Conservation (phyloP, 2,329 filamentous ascomycete genomes). For the Fulvia fulva region DNA sequence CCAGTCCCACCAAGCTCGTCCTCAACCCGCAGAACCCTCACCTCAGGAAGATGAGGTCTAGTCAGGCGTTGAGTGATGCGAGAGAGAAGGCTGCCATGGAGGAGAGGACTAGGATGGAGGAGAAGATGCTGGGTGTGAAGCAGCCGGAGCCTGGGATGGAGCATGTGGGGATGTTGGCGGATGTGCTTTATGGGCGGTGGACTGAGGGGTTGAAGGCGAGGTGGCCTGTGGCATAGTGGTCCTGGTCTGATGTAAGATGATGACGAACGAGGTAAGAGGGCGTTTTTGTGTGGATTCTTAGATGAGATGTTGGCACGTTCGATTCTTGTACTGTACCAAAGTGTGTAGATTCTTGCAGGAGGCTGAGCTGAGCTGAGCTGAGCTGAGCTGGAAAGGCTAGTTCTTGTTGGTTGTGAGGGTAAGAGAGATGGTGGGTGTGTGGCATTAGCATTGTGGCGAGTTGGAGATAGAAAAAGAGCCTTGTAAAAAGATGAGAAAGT, state of each 20-base stretch:
- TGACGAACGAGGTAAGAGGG: not conserved
- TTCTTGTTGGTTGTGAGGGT: no score
- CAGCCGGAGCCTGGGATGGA: constrained; percentile 70
- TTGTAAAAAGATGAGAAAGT: constrained; percentile 5
- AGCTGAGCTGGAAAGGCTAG: no score
- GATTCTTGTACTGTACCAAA: constrained; percentile 5
- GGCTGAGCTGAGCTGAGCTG: not conserved
- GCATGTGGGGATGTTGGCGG: constrained; percentile 81
- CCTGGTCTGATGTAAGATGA: not conserved
- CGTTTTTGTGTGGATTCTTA: not conserved
- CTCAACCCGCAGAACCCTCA: constrained; percentile 81
- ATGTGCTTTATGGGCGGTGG: constrained; percentile 90
- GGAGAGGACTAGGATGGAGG: constrained; percentile 47
- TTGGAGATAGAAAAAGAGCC: not conserved
- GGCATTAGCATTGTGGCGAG: not conserved
- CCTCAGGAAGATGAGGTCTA: constrained; percentile 65
- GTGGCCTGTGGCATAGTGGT: constrained; percentile 36
- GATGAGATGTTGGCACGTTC: not conserved
- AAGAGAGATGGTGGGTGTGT: not conserved
- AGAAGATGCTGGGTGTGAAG: constrained; percentile 54
- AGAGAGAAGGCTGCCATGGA: constrained; percentile 46
- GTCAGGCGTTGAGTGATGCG: constrained; percentile 38
- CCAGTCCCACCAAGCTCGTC: constrained; percentile 59
- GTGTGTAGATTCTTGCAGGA: not conserved
- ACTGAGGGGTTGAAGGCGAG: constrained; percentile 67